Base-by-base conservation (phyloP, 352 stramenopile species). In the Pythium dissotocum region DNA sequence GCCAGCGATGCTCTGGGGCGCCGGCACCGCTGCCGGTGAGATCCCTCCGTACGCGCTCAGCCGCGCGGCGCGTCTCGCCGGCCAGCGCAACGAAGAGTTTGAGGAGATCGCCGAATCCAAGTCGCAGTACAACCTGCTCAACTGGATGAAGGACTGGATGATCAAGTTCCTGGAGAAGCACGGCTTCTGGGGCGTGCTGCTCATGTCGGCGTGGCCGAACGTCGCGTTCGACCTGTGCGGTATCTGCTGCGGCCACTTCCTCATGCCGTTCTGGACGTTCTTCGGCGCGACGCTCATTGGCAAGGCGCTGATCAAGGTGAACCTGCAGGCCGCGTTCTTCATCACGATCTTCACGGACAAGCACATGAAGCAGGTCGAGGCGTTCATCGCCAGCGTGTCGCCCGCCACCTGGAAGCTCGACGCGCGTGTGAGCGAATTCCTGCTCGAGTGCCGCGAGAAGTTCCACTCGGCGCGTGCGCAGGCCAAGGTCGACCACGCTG, bases 221-320 rank as follows among this genome's bases (percentile, higher is more conserved):
- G 91, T 97, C 69, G 91, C 93, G 36, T 98, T 98, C 70, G 94
- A 98, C 65, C 80, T 98, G 1, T 97, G 91, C 69, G 94, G 94
- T 54, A 97, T 98, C 65, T 98, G 90, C 77, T 98, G 94, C 66
- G 94, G 94, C 58, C 91, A 98, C 73, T 97, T 98, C 65, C 78
- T 97, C 60, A 97, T 98, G 86, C 89, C 93, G 28, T 98, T 98
- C 70, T 98, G 88, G 89, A 98, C 93, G 9, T 98, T 98, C 72
- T 98, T 98, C 70, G 85, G 88, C 26, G 94, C 94, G 21, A 98
- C 94, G 58, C 80, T 98, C 33, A 95, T 98, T 33, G 94, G 94
- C 67, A 98, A 97, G 78, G 89, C 90, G 55, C 81, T 96, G 53
- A 95, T 97, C 78, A 97, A 97, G 73, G 91, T 96, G 46, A 96